These are phyloP conservation scores for Metarhizium album DNA, from an alignment of 2,329 filamentous ascomycete species.

Conservation along the genomic window DNA sequence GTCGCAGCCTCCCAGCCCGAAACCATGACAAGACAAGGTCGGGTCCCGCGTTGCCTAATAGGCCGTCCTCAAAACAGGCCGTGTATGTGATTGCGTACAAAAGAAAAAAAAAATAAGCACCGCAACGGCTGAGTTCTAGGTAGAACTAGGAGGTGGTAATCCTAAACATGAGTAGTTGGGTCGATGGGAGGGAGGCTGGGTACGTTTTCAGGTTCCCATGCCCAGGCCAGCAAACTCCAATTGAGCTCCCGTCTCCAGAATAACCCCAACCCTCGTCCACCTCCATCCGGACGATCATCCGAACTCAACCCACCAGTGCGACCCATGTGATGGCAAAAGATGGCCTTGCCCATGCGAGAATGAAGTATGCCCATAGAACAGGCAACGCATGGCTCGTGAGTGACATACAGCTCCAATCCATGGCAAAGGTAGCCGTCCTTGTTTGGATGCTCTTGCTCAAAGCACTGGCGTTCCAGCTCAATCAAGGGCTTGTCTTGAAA, in stretches of 20 bases:
- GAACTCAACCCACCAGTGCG: slow-evolving; percentile 74
- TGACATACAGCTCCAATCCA: slow-evolving; percentile 84
- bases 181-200: slow-evolving; percentile 30
- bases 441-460: slow-evolving; percentile 51
- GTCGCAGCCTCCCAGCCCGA: neutral
- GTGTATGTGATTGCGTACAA: neutral
- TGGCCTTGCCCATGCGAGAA: slow-evolving; percentile 77
- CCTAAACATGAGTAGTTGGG: slow-evolving; percentile 39
- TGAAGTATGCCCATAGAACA: slow-evolving; percentile 95
- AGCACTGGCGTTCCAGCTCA: slow-evolving; percentile 52
- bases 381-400: slow-evolving; percentile 92
- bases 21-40: neutral
- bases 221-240: slow-evolving; percentile 77
- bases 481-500: slow-evolving; percentile 61
- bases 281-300: slow-evolving; percentile 51
- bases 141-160: slow-evolving; percentile 30
- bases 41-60: slow-evolving; percentile 6
- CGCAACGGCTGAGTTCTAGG: slow-evolving; percentile 20
- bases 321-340: slow-evolving; percentile 72
- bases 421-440: slow-evolving; percentile 87
- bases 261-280: slow-evolving; percentile 52
- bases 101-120: neutral
- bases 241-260: slow-evolving; percentile 71
- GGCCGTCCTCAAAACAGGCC: neutral
- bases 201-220: slow-evolving; percentile 47